These are phyloP conservation scores for Grosmannia huntii DNA, from an alignment of 2,329 filamentous ascomycete genomes.

Conservation along the genomic window DNA sequence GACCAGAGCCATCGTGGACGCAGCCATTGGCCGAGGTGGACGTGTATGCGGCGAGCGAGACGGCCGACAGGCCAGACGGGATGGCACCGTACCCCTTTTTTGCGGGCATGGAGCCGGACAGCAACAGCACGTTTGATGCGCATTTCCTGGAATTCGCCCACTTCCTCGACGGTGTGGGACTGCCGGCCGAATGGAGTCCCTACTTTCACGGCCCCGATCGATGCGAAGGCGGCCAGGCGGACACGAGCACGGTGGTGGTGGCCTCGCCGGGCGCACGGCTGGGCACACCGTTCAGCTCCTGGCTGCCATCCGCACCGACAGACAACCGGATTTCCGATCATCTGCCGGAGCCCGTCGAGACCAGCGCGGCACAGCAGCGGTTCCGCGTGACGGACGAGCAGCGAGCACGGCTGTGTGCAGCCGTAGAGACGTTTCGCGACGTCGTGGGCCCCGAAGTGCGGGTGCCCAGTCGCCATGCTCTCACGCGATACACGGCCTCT, in stretches of 20 bases:
- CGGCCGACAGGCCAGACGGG: neutral
- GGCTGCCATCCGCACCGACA: neutral
- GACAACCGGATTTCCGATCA: neutral
- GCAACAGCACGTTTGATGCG: neutral
- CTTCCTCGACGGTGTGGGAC: neutral
- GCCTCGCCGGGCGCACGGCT: neutral
- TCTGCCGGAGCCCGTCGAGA: neutral
- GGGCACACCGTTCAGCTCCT: neutral
- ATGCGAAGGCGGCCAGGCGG: neutral
- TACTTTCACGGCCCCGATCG: neutral
- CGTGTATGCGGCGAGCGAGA: neutral
- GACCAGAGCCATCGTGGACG: neutral
- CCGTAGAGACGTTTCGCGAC: neutral
- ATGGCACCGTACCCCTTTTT: neutral
- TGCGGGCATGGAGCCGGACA: neutral
- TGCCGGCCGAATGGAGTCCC: neutral
- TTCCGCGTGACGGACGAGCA: neutral
- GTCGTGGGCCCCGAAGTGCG: constrained; percentile 1
- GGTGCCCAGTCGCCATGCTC: constrained; percentile 10
- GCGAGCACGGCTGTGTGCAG: neutral
- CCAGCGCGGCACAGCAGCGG: neutral
- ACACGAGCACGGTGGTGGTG: neutral
- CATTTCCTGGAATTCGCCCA: neutral
- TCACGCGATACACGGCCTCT: constrained; percentile 11
- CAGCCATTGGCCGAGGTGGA: neutral